Evolutionary conservation across 441 rosid genomes (phyloP), one percentile per base, ranked within the genome.

Genomic region (Sinapis alba): DNA sequence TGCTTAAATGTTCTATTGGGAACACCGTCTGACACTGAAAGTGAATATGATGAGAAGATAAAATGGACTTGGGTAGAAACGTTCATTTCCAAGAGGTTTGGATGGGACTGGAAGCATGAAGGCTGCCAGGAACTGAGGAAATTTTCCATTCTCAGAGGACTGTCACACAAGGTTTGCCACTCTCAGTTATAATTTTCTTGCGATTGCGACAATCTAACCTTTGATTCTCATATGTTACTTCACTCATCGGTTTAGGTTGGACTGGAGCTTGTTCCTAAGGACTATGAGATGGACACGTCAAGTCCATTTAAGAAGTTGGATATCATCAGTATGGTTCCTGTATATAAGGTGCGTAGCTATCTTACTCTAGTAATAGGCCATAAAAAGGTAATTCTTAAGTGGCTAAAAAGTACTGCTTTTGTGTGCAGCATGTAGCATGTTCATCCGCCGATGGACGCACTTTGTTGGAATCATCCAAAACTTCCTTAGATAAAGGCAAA

Each of bases 371-470:
- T 57, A 51, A 51, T 60, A 45, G 3, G 73, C 77, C 11, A 53
- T 38, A 58, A 27, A 19, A 19, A 10, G 18, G 57, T 71, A 18
- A 5, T 10, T 66, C 58, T 60, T 68, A 56, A 58, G 36, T 74
- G 59, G 28, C 69, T 75, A 68, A 76, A 78, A 68, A 62, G 60
- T 62, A 69, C 28, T 75, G 64, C 34, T 76, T 71, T 12, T 81
- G 68, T 69, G 74, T 45, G 69, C 86, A 90, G 93, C 93, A 90
- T 53, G 96, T 85, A 60, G 93, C 96, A 38, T 88, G 93, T 61
- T 90, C 96, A 72, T 90, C 96, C 24, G 93, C 93, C 23, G 96
- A 90, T 84, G 96, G 96, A 13, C 89, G 96, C 23, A 90, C 92
- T 6, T 82, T 90, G 60, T 82, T 90, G 60, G 96, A 90, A 80